phyloP scores from a whole-genome alignment of 2,329 filamentous ascomycete species.

The Clarireedia monteithiana region DNA sequence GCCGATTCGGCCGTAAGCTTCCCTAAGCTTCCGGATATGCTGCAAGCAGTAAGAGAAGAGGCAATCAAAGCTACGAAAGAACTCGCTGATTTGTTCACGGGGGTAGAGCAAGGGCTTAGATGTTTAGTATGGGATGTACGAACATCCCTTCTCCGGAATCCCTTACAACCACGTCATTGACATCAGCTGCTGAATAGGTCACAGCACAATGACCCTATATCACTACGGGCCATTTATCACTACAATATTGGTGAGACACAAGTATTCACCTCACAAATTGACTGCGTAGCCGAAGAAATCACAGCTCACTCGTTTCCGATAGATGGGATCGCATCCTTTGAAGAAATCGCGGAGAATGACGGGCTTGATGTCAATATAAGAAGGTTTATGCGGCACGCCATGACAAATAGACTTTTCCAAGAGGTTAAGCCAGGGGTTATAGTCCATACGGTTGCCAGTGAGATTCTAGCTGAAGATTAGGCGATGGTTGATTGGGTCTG shows the following conservation, averaged over 20 bases:
- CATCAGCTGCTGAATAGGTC: constrained; percentile 9
- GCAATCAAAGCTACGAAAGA: constrained; percentile 43
- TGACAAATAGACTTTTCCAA: constrained; percentile 48
- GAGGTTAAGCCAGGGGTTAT: constrained; percentile 44
- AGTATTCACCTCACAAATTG: background rate
- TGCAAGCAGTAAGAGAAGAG: constrained; percentile 38
- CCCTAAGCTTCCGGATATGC: constrained; percentile 38
- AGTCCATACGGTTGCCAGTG: constrained; percentile 48
- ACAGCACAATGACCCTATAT: constrained; percentile 43
- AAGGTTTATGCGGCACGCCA: constrained; percentile 46
- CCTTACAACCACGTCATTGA: background rate
- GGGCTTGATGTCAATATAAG: constrained; percentile 42
- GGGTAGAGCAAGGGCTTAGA: constrained; percentile 42
- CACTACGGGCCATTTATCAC: constrained; percentile 42
- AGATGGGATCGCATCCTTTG: constrained; percentile 36
- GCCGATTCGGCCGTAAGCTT: constrained; percentile 39
- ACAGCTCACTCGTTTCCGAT: constrained; percentile 45
- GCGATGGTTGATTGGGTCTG: constrained; percentile 46
- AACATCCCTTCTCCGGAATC: constrained; percentile 1
- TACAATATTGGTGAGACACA: constrained; percentile 38
- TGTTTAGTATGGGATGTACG: constrained; percentile 46
- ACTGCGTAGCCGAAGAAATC: constrained; percentile 8
- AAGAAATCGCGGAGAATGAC: constrained; percentile 39
- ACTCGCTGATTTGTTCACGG: constrained; percentile 39
- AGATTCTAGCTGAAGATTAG: constrained; percentile 40